Conservation (phyloP, 108 stramenopile species). For the Schizochytrium sp. region DNA sequence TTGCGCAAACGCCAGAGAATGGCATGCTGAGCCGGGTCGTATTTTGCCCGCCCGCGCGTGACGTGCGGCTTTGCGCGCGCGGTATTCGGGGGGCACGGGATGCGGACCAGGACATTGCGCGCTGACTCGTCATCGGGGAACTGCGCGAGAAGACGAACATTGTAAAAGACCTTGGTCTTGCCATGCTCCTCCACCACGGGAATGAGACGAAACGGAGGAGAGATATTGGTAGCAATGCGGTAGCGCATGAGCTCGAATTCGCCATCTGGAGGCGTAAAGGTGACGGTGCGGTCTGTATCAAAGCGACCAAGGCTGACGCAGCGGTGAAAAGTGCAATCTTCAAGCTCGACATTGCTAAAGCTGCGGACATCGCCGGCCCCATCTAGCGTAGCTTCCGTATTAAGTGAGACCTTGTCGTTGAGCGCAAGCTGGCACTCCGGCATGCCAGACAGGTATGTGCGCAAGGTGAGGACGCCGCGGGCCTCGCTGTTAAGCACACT, state of each 20-base stretch:
- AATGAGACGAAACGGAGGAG: conserved; percentile 83
- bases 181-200: conserved; percentile 93
- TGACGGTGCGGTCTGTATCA: conserved; percentile 98
- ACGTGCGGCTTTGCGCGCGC: conserved; percentile 84
- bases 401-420: conserved; percentile 97
- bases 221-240: conserved; percentile 89
- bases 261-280: conserved; percentile 98
- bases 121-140: conserved; percentile 85
- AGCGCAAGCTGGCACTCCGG: conserved; percentile 94
- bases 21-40: conserved; percentile 91
- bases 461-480: conserved; percentile 90
- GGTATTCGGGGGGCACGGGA: conserved; percentile 93
- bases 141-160: conserved; percentile 82
- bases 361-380: background rate
- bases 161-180: conserved; percentile 78
- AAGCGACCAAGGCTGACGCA: conserved; percentile 94
- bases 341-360: conserved; percentile 71
- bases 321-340: conserved; percentile 97
- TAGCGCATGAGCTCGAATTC: conserved; percentile 99
- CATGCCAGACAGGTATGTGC: conserved; percentile 94
- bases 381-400: conserved; percentile 62
- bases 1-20: conserved; percentile 95
- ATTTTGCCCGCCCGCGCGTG: conserved; percentile 84
- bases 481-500: conserved; percentile 82
- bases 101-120: conserved; percentile 84